phyloP scores from a whole-genome alignment of 2,329 filamentous ascomycete genomes.

The Tolypocladium nubicola region DNA sequence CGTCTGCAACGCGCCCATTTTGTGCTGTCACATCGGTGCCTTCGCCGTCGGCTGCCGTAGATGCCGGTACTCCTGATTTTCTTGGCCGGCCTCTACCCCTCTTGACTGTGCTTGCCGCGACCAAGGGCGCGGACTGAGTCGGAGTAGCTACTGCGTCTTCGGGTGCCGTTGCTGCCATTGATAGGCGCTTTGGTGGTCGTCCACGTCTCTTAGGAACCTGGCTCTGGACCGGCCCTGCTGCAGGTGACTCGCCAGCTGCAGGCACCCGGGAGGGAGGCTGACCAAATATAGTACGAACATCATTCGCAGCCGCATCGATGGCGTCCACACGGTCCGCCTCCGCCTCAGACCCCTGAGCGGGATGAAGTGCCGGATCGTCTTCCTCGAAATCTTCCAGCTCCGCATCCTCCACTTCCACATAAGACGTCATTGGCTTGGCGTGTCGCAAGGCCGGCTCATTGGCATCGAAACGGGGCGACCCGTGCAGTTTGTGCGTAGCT shows the following conservation, averaged over 20 bases:
- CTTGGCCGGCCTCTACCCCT: constrained; percentile 17
- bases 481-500: constrained; percentile 10
- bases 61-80: constrained; percentile 2
- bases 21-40: background rate
- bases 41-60: background rate
- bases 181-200: constrained; percentile 20
- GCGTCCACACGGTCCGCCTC: constrained; percentile 10
- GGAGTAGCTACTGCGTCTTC: background rate
- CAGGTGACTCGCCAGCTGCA: constrained; percentile 1
- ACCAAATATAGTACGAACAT: constrained; percentile 18
- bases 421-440: constrained; percentile 40
- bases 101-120: constrained; percentile 4
- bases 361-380: constrained; percentile 24
- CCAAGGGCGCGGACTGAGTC: background rate
- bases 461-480: constrained; percentile 23
- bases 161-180: constrained; percentile 1
- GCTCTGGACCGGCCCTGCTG: background rate
- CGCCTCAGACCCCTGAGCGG: background rate
- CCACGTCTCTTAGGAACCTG: constrained; percentile 13
- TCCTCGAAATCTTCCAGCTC: constrained; percentile 31
- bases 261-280: background rate
- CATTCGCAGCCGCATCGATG: constrained; percentile 29
- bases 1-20: background rate
- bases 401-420: constrained; percentile 35
- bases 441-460: constrained; percentile 40